Conservation (phyloP, 169 alveolate species). For the Eimeria tenella region DNA sequence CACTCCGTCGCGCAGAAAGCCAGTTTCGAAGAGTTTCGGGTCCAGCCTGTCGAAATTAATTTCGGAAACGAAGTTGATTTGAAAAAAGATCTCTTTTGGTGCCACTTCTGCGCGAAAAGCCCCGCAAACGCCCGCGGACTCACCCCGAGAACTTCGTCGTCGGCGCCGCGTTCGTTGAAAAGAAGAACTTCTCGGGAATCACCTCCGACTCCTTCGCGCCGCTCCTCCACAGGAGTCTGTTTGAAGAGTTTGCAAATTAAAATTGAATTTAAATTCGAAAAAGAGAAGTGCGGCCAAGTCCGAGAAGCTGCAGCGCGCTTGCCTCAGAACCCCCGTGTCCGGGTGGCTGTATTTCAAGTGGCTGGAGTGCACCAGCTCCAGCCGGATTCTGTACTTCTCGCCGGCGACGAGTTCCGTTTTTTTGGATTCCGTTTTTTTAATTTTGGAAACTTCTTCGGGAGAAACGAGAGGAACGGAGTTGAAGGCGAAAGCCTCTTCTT, state of each 20-base stretch:
- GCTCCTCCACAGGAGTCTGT: slow-evolving; percentile 84
- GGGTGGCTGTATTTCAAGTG: slow-evolving; percentile 87
- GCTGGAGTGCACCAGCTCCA: slow-evolving; percentile 90
- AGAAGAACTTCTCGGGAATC: slow-evolving; percentile 83
- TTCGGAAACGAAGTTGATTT: background rate
- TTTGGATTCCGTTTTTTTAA: slow-evolving; percentile 84
- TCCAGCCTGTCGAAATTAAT: slow-evolving; percentile 61
- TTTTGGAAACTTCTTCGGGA: slow-evolving; percentile 81
- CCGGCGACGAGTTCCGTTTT: slow-evolving; percentile 91
- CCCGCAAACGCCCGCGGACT: background rate
- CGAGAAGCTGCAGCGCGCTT: background rate
- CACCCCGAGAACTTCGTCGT: slow-evolving; percentile 78
- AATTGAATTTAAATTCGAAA: background rate
- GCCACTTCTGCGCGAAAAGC: background rate
- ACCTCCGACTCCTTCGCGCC: slow-evolving; percentile 81
- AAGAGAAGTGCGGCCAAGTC: background rate
- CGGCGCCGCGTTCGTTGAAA: slow-evolving; percentile 78
- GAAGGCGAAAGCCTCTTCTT: slow-evolving; percentile 81
- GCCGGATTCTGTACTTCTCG: slow-evolving; percentile 86
- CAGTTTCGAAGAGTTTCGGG: slow-evolving; percentile 82
- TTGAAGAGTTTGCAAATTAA: slow-evolving; percentile 41
- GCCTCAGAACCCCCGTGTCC: slow-evolving; percentile 81
- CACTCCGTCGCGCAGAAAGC: slow-evolving; percentile 80
- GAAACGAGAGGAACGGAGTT: slow-evolving; percentile 79
- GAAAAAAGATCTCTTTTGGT: background rate